Conservation (phyloP, 306 rosid genomes). For the Mimosa pudica region DNA sequence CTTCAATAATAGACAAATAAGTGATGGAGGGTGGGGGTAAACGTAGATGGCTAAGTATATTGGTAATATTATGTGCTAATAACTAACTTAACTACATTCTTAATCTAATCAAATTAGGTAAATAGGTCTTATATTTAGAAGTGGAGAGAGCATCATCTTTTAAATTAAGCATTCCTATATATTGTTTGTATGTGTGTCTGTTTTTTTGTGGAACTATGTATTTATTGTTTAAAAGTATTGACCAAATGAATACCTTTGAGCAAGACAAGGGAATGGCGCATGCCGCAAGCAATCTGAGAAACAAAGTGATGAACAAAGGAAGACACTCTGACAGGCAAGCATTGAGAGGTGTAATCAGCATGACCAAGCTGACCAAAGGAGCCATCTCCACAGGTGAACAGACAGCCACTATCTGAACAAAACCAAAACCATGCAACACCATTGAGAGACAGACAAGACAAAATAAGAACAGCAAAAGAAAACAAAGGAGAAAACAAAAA, state of each 20-base stretch:
- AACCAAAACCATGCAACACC: constrained; percentile 27
- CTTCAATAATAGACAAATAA: no score
- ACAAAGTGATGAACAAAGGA: constrained; percentile 58
- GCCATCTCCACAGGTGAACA: constrained; percentile 91
- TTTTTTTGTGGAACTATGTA: neutral
- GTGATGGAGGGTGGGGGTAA: no score
- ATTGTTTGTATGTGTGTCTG: no score
- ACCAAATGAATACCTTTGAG: constrained; percentile 57
- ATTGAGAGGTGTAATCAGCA: constrained; percentile 62
- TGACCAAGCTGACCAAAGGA: constrained; percentile 98
- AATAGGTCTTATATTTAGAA: no score
- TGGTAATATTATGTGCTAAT: no score
- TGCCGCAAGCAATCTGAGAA: constrained; percentile 74
- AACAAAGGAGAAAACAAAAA: constrained; percentile 21
- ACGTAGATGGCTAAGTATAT: no score
- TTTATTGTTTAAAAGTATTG: neutral
- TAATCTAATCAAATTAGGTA: no score
- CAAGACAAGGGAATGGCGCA: constrained; percentile 91
- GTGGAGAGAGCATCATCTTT: no score
- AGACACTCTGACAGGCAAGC: constrained; percentile 60
- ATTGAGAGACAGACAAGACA: neutral
- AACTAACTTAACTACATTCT: no score
- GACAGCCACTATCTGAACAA: constrained; percentile 54
- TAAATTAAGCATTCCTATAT: no score
- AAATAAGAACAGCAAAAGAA: neutral